A percentile compares a stretch with the other conserved stretches of the same genome.
These are phyloP conservation scores for Talaromyces wortmannii DNA, from an alignment of 495 filamentous ascomycete genomes.

Conservation along the genomic window DNA sequence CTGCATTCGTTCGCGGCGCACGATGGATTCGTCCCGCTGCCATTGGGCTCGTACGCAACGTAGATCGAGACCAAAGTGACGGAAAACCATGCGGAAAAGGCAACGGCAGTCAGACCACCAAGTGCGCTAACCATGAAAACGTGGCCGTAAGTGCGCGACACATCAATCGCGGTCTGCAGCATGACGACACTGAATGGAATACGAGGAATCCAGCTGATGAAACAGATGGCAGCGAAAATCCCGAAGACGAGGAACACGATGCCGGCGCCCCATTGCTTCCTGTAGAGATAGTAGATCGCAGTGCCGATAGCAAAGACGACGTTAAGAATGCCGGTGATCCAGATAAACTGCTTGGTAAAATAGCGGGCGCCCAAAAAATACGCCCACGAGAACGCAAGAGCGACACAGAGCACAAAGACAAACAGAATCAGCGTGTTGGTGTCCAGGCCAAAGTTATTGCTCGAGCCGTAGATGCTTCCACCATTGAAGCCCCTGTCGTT, in stretches of 20 bases:
- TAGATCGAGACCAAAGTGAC: slow-evolving; percentile 62
- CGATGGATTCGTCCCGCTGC: slow-evolving; percentile 45
- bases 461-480: slow-evolving; percentile 63
- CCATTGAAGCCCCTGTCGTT: slow-evolving; percentile 60
- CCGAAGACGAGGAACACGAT: slow-evolving; percentile 82
- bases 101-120: slow-evolving; percentile 66
- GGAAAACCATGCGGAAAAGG: slow-evolving; percentile 63
- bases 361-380: slow-evolving; percentile 72
- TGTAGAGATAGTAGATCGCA: slow-evolving; percentile 58
- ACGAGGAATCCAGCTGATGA: slow-evolving; percentile 74
- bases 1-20: slow-evolving; percentile 70
- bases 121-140: slow-evolving; percentile 79
- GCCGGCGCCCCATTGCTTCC: slow-evolving; percentile 70
- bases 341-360: slow-evolving; percentile 88
- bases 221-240: slow-evolving; percentile 72
- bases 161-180: slow-evolving; percentile 81
- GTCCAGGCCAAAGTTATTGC: slow-evolving; percentile 57
- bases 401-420: slow-evolving; percentile 62
- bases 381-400: slow-evolving; percentile 63
- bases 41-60: slow-evolving; percentile 65
- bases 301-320: slow-evolving; percentile 62
- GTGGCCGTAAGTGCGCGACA: slow-evolving; percentile 74
- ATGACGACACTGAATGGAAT: slow-evolving; percentile 89
- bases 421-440: slow-evolving; percentile 87
- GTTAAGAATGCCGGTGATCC: slow-evolving; percentile 70